Conservation (phyloP, 768 basidiomycete genomes). For the Suillus sp. region DNA sequence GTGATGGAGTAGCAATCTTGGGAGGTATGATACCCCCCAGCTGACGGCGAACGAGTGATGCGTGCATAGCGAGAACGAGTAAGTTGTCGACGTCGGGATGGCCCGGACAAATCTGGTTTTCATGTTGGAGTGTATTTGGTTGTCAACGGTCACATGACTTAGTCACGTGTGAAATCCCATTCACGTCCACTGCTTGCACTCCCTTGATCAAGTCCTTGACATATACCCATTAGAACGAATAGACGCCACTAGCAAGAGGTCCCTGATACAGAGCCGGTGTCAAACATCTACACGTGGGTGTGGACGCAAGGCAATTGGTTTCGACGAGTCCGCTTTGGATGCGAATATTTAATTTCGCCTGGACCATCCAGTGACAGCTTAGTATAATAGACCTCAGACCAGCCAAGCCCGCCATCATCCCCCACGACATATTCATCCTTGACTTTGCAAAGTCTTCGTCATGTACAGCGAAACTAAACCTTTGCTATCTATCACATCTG, state of each 20-base stretch:
- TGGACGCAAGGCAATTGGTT: neutral
- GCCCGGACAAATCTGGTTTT: slow-evolving; percentile 10
- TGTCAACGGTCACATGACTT: neutral
- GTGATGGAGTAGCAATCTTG: slow-evolving; percentile 90
- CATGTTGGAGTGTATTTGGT: slow-evolving; percentile 2
- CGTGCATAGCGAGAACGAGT: slow-evolving; percentile 59
- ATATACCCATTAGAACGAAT: neutral
- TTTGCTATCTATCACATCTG: slow-evolving; percentile 36
- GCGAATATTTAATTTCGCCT: neutral
- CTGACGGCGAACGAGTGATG: slow-evolving; percentile 82
- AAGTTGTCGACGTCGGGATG: slow-evolving; percentile 22
- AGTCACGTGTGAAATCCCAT: neutral
- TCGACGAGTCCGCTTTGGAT: neutral
- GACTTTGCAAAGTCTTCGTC: neutral
- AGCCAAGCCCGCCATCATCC: neutral
- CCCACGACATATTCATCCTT: neutral
- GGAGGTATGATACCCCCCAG: slow-evolving; percentile 88
- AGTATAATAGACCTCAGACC: neutral
- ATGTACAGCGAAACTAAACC: slow-evolving; percentile 15
- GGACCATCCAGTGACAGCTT: slow-evolving; percentile 2
- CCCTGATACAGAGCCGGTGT: neutral
- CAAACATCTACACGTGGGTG: neutral
- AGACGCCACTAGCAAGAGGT: neutral
- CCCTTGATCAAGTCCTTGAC: neutral
- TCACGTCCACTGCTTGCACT: neutral